Conservation (phyloP, 139 green algal genomes). For the Tetraselmis chui region DNA sequence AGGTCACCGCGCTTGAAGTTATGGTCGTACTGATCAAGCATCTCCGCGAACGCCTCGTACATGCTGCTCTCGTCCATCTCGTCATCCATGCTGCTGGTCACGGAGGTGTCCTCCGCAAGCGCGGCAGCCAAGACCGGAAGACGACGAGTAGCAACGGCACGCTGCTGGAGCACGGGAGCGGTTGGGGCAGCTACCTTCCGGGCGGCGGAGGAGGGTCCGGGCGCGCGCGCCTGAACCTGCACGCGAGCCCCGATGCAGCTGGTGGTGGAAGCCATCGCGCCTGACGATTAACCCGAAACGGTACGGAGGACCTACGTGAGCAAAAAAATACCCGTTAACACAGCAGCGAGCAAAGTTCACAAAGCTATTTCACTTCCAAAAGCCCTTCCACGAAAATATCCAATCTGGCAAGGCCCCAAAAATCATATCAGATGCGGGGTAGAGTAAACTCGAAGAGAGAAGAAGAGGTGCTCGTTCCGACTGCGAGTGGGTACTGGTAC, state of each 20-base stretch:
- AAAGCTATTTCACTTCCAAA: too few relatives aligned
- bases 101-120: constrained; percentile 21
- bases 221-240: not conserved
- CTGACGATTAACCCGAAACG: too few relatives aligned
- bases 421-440: too few relatives aligned
- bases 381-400: too few relatives aligned
- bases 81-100: constrained; percentile 22
- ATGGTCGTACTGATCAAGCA: constrained; percentile 41
- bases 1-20: constrained; percentile 54
- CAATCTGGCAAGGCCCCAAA: too few relatives aligned
- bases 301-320: too few relatives aligned
- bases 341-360: too few relatives aligned
- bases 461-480: too few relatives aligned
- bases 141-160: not conserved
- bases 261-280: not conserved
- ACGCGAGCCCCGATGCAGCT: not conserved
- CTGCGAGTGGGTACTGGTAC: too few relatives aligned
- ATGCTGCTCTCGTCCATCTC: constrained; percentile 28
- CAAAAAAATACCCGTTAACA: too few relatives aligned
- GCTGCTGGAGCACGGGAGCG: not conserved
- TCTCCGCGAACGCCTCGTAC: constrained; percentile 29
- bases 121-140: not conserved
- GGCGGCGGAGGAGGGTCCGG: not conserved
- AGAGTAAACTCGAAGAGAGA: too few relatives aligned
- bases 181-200: too few relatives aligned